phyloP scores from a whole-genome alignment of 192 early-diverging fungal genomes.

The Linnemannia hyalina region DNA sequence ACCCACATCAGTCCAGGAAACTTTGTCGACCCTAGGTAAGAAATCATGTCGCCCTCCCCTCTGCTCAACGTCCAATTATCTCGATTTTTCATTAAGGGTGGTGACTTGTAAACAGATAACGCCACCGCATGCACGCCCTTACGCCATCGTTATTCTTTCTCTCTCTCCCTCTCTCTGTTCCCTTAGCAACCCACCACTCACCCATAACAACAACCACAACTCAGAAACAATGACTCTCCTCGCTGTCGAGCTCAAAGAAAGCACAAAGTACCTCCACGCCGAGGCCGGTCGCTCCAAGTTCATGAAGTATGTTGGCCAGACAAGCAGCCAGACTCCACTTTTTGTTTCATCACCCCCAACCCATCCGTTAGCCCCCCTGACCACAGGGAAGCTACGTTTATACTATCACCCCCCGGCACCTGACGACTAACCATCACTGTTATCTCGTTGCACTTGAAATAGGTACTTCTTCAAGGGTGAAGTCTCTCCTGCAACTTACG shows the following conservation, averaged over 20 bases:
- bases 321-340: not conserved
- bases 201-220: not conserved
- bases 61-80: not conserved
- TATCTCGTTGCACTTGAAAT: not conserved
- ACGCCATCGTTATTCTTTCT: not conserved
- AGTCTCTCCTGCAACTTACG: slow-evolving; percentile 54
- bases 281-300: slow-evolving; percentile 63
- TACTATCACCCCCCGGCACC: not conserved
- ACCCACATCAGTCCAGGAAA: not conserved
- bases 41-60: not conserved
- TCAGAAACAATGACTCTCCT: slow-evolving; percentile 43
- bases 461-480: slow-evolving; percentile 66
- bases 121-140: not conserved
- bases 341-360: too few relatives aligned
- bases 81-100: not conserved
- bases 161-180: not conserved
- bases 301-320: slow-evolving; percentile 54
- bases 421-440: not conserved
- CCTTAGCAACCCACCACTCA: not conserved
- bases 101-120: not conserved
- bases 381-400: not conserved
- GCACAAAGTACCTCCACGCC: slow-evolving; percentile 61
- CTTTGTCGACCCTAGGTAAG: not conserved
- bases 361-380: too few relatives aligned
- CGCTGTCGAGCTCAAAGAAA: slow-evolving; percentile 62